Conservation (phyloP, 1,139 yeast genomes). For the Lodderomyces beijingensis region DNA sequence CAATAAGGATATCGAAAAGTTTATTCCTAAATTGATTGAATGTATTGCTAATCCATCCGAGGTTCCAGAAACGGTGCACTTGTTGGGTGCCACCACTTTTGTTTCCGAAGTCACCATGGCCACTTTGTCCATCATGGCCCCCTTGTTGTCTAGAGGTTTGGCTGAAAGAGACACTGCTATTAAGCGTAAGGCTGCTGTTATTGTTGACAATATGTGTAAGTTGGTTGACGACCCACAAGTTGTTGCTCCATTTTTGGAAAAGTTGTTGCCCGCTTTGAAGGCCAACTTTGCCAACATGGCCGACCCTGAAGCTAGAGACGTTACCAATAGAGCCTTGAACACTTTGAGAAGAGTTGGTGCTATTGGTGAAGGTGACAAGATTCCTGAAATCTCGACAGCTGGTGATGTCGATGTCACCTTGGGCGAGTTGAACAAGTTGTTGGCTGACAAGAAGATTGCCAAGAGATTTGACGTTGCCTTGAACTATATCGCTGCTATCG, state of each 20-base stretch:
- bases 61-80: constrained; percentile 98
- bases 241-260: constrained; percentile 97
- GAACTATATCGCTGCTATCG: constrained; percentile 88
- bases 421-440: constrained; percentile 71
- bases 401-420: constrained; percentile 92
- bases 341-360: constrained; percentile 99
- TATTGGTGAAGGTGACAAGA: constrained; percentile 79
- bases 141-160: constrained; percentile 97
- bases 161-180: constrained; percentile 99
- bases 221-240: constrained; percentile 99
- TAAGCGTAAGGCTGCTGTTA: constrained; percentile 99
- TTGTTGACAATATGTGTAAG: constrained; percentile 99
- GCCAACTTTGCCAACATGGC: constrained; percentile 93
- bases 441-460: constrained; percentile 65
- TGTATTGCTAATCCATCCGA: constrained; percentile 96
- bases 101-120: constrained; percentile 99
- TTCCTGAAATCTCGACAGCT: constrained; percentile 97
- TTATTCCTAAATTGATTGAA: constrained; percentile 94
- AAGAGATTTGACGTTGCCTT: constrained; percentile 74
- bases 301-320: constrained; percentile 99
- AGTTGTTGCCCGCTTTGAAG: constrained; percentile 94
- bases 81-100: constrained; percentile 98
- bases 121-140: constrained; percentile 98
- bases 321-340: constrained; percentile 93
- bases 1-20: constrained; percentile 99